phyloP scores from a whole-genome alignment of 1,284 basidiomycete genomes.

The Apiotrichum veenhuisii region DNA sequence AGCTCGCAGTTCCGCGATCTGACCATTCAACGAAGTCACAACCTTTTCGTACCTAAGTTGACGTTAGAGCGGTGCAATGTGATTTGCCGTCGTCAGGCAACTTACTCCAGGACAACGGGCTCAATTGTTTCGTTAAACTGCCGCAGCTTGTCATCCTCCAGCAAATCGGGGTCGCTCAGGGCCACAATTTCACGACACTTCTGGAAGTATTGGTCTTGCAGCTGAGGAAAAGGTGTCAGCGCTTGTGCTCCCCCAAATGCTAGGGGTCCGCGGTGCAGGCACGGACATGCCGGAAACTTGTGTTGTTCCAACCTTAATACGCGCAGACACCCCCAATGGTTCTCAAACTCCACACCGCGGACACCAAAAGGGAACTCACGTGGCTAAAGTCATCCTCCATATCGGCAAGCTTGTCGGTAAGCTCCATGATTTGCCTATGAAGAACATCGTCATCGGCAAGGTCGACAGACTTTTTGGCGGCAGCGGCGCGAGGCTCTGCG shows the following conservation, averaged over 20 bases:
- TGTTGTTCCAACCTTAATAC: not conserved
- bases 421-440: conserved; percentile 46
- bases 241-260: not conserved
- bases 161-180: conserved; percentile 20
- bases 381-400: conserved; percentile 46
- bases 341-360: too few species aligned
- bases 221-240: conserved; percentile 17
- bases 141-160: conserved; percentile 24
- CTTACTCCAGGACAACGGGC: conserved; percentile 85
- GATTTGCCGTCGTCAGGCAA: conserved; percentile 4
- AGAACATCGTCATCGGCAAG: conserved; percentile 73
- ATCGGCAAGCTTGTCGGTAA: conserved; percentile 24
- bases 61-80: conserved; percentile 2
- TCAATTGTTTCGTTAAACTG: conserved; percentile 96
- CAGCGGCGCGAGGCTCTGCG: conserved; percentile 37
- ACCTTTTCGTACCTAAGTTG: conserved; percentile 77
- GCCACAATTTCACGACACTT: conserved; percentile 46
- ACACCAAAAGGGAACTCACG: conserved; percentile 25
- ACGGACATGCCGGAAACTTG: not conserved
- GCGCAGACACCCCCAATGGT: not conserved
- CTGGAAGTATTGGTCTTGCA: conserved; percentile 42
- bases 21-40: conserved; percentile 82
- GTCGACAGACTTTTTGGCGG: conserved; percentile 50
- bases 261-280: not conserved
- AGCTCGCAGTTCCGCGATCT: conserved; percentile 82